phyloP scores from a whole-genome alignment of 768 basidiomycete genomes.

The Psilocybe azurescens region DNA sequence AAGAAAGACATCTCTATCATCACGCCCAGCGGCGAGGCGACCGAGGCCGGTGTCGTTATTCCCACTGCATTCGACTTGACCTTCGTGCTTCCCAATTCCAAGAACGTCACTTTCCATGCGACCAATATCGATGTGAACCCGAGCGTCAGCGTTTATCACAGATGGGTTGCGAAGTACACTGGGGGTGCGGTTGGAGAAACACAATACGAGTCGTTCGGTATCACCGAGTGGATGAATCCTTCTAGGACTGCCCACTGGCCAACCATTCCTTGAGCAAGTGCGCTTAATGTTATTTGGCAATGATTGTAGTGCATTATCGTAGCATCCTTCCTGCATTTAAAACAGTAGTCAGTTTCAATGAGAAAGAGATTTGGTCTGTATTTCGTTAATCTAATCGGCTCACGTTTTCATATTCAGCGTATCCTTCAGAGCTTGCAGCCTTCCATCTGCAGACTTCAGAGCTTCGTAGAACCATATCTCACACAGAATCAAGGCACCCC shows the following conservation, averaged over 20 bases:
- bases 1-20: constrained; percentile 5
- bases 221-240: constrained; percentile 8
- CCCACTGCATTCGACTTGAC: constrained; percentile 3
- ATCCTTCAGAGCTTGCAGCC: no score
- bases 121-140: constrained; percentile 1
- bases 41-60: background rate
- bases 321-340: no score
- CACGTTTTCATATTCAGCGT: no score
- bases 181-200: background rate
- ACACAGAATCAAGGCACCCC: no score
- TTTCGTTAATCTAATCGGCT: no score
- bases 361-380: no score
- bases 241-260: background rate
- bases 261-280: background rate
- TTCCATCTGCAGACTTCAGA: no score
- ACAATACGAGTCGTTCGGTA: background rate
- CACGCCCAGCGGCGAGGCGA: background rate
- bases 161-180: constrained; percentile 6
- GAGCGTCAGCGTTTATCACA: background rate
- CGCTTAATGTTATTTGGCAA: no score
- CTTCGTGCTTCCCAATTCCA: background rate
- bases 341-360: no score
- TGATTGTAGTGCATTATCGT: no score
- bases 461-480: no score
- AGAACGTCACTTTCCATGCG: background rate